Base-by-base conservation (phyloP, 257 asterid genomes). In the Capsicum rhomboideum region DNA sequence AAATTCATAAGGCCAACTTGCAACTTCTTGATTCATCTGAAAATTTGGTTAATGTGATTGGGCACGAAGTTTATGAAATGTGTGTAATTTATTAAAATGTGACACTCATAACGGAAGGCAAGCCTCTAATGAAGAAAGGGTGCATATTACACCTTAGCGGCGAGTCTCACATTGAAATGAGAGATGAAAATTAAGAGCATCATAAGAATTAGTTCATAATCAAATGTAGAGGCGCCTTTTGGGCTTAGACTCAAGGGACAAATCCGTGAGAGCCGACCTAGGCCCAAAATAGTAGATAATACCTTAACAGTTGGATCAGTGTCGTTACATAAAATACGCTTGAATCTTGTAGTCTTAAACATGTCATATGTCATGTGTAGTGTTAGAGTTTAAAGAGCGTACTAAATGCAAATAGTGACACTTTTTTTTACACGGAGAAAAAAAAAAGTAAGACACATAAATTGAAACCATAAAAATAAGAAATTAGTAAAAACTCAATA, bases 1-100 rank as follows among this genome's bases (percentile, higher is more conserved):
- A 66, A 94, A 94, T 68, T 44, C 59, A 71, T 93, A 92, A 10
- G 97, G 97, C 96, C 98, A 93, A 21, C 87, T 87, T 37, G 55
- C 84, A 21, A 44, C 88, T 90, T 94, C 97, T 67, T 79, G 55
- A 18, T 29, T 68, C 94, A 87, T 92, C 98, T 93, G 90, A 59
- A 12, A 16, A 50, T 83, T 49, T 16, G 16, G 6, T 14, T 28
- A 13, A 28, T 6, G 10, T 64, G 21, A 64, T 13, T 64, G 18
- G 42, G 2, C 12, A 28, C n/a, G 0, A 13, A 64, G 12, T 64
- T 64, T 63, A 13, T 0, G 0, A 61, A 61, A 63, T 63, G 11
- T 12, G 37, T 26, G 28, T 13, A 63, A 26, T 28, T 0, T 2
- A 63, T 29, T 2, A 28, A 64, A 61, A 23, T 61, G 2, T 61